A percentile compares a stretch with the other conserved stretches of the same genome.
phyloP scores from a whole-genome alignment of 352 stramenopile species.

The Phytopythium oedochilum region DNA sequence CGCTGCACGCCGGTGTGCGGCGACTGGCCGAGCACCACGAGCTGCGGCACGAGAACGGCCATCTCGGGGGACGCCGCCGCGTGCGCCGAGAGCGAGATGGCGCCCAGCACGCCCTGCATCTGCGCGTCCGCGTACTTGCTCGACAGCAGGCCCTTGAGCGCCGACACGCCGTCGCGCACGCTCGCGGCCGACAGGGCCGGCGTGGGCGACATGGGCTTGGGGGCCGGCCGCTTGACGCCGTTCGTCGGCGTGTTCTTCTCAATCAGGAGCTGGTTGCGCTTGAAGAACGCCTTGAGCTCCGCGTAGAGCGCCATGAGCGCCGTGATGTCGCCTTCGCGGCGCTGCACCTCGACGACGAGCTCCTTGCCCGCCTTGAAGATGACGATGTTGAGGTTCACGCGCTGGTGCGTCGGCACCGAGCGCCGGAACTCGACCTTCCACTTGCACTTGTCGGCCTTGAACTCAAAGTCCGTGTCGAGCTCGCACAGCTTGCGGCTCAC shows the following conservation, averaged over 20 bases:
- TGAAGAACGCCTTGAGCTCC: slow-evolving; percentile 76
- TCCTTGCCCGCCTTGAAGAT: slow-evolving; percentile 75
- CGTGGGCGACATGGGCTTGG: slow-evolving; percentile 44
- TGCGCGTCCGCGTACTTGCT: slow-evolving; percentile 77
- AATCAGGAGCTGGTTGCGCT: slow-evolving; percentile 60
- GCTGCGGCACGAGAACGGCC: slow-evolving; percentile 57
- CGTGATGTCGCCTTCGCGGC: slow-evolving; percentile 75
- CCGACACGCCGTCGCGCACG: slow-evolving; percentile 48
- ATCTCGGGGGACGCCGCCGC: slow-evolving; percentile 58
- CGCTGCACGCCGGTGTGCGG: slow-evolving; percentile 49
- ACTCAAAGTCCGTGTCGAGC: slow-evolving; percentile 81
- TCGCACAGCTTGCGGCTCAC: slow-evolving; percentile 81
- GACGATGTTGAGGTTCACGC: slow-evolving; percentile 73
- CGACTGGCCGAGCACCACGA: slow-evolving; percentile 64
- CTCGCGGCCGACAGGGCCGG: slow-evolving; percentile 33
- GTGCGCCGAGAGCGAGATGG: slow-evolving; percentile 70
- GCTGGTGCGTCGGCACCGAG: slow-evolving; percentile 32
- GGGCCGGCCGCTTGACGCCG: slow-evolving; percentile 63
- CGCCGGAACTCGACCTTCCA: slow-evolving; percentile 83
- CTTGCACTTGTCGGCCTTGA: slow-evolving; percentile 86
- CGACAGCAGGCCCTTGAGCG: slow-evolving; percentile 64
- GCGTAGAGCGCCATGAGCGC: slow-evolving; percentile 75
- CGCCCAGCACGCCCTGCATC: slow-evolving; percentile 76
- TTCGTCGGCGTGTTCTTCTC: slow-evolving; percentile 39
- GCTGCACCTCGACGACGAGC: slow-evolving; percentile 73